Evolutionary conservation across 2,329 filamentous ascomycete genomes (phyloP), one percentile per base, ranked within the genome.

Genomic region (Lecanosticta acicola): DNA sequence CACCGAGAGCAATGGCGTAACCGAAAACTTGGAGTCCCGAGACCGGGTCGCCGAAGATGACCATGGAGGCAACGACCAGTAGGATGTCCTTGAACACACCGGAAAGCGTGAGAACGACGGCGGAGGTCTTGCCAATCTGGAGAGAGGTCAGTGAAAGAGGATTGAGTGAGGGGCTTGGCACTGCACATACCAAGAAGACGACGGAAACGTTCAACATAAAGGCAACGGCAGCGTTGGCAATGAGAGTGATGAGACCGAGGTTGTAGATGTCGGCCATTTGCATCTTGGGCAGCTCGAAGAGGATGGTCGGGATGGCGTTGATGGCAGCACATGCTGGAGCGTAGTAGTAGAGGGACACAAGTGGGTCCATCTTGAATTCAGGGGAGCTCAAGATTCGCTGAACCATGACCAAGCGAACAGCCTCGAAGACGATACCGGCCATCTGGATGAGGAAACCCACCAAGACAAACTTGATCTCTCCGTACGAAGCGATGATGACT

Each of bases 311-410:
- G 10, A 80, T 64, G 58, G 83, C 79, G 73, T 93, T 93, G 80
- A 93, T 89, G 63, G 79, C 71, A 41, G 87, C 87, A 69, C 87
- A 93, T 46, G 89, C 81, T 14, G 87, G 87, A 3, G 87, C 87
- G 61, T 90, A 93, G 76, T 93, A 93, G 78, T 93, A 93, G 7
- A 93, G 79, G 21, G 87, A 93, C 41, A 93, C 87, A n/a, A 93
- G 74, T 14, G 87, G 87, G 66, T 93, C 87, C 87, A 93, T 93
- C 80, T 91, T 91, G 79, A 84, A 91, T 70, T 91, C 86, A 39
- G 83, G 77, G 24, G 83, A 85, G 73, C 82, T 88, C 59, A 93
- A 78, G 36, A 93, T 77, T 49, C 83, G 82, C 74, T 91, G 83
- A 43, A 93, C 85, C 83, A 93, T 83, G 72, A 85, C 87, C 50